Evolutionary conservation across 2,329 filamentous ascomycete species (phyloP).

Genomic region (Esteya vermicola): DNA sequence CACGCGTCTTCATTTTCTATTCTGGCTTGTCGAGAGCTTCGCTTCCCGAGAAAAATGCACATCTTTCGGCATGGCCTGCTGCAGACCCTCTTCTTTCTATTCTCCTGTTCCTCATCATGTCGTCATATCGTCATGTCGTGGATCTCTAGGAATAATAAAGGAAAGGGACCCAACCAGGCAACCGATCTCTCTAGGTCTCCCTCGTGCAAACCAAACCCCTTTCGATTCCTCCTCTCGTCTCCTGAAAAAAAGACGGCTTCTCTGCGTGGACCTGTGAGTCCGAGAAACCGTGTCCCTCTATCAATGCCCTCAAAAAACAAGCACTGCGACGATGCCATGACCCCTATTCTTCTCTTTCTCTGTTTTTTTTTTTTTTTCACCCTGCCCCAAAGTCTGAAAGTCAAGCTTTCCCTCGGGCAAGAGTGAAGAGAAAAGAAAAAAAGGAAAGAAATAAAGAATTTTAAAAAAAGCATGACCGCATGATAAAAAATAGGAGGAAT

Average conservation of each 20-base stretch:
- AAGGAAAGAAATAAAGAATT: conserved; percentile 16
- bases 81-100: neutral
- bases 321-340: conserved; percentile 19
- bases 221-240: neutral
- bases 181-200: conserved; percentile 1
- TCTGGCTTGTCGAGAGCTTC: no score
- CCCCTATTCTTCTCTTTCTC: conserved; percentile 5
- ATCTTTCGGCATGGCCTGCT: no score
- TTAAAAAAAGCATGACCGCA: no score
- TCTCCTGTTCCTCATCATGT: conserved; percentile 3
- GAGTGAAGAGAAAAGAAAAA: conserved; percentile 11
- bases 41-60: no score
- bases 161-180: neutral
- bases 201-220: no score
- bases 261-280: neutral
- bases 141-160: conserved; percentile 2
- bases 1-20: no score
- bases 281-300: conserved; percentile 51
- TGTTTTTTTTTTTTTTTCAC: no score
- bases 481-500: conserved; percentile 10
- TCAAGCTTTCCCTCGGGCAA: no score
- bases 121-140: no score
- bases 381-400: no score
- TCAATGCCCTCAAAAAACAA: conserved; percentile 23
- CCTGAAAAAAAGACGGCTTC: neutral